Percentiles rank a stretch among this genome's conserved stretches.
Evolutionary conservation across 768 basidiomycete species (phyloP).

Genomic region (Boletus tylopilopsis): DNA sequence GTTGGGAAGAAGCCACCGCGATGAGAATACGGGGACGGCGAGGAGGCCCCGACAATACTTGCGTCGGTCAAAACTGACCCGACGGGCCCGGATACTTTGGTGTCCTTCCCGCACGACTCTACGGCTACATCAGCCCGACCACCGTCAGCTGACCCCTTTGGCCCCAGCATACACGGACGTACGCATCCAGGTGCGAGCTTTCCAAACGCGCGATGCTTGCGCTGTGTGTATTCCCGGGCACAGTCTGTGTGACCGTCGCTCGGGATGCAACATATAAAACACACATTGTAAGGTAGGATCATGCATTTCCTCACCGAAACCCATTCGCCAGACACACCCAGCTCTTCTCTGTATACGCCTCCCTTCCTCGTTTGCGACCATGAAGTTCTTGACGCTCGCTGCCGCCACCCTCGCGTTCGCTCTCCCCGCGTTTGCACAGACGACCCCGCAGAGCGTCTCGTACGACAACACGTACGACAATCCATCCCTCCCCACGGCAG

Average conservation of each 20-base stretch:
- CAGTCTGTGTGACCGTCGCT: not conserved
- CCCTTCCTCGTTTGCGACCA: not conserved
- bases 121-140: conserved; percentile 1
- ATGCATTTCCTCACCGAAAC: not conserved
- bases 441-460: conserved; percentile 14
- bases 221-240: not conserved
- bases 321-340: no score
- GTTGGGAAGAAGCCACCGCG: not conserved
- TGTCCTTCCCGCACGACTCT: not conserved
- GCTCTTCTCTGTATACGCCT: not conserved
- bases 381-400: conserved; percentile 25
- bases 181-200: not conserved
- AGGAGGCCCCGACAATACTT: not conserved
- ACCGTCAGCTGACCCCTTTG: conserved; percentile 5
- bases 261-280: conserved; percentile 15
- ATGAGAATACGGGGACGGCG: conserved; percentile 4
- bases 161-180: not conserved
- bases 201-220: not conserved
- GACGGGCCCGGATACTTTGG: not conserved
- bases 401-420: conserved; percentile 10
- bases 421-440: conserved; percentile 18
- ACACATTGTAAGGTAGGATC: not conserved
- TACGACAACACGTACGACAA: conserved; percentile 34
- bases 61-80: no score
- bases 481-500: conserved; percentile 9